Conservation (phyloP, 83 land plant genomes). For the Thuja plicata region DNA sequence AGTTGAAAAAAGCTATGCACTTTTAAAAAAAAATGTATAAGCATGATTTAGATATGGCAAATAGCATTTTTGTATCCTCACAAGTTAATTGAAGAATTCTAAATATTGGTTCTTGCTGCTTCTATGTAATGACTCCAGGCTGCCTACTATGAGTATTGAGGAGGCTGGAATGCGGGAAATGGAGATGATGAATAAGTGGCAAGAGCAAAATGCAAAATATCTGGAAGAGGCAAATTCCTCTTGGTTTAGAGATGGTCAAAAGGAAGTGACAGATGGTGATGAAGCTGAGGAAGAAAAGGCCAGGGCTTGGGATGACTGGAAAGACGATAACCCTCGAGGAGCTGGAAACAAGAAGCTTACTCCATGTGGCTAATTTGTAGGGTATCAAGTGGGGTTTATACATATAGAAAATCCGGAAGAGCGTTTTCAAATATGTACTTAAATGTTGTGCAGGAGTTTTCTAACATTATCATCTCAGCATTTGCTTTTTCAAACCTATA, state of each 20-base stretch:
- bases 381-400: neutral
- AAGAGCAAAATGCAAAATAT: constrained; percentile 63
- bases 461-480: neutral
- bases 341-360: constrained; percentile 97
- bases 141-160: constrained; percentile 99
- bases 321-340: constrained; percentile 97
- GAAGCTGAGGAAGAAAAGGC: constrained; percentile 88
- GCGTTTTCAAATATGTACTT: neutral
- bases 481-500: neutral
- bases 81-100: neutral
- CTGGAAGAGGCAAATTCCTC: constrained; percentile 89
- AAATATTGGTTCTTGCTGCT: neutral
- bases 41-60: neutral
- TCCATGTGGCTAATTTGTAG: constrained; percentile 69
- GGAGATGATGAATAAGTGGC: constrained; percentile 96
- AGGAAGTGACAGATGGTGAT: constrained; percentile 69
- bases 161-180: constrained; percentile 96
- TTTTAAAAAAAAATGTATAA: neutral
- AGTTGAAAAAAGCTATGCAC: neutral
- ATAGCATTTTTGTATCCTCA: neutral
- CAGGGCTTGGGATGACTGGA: constrained; percentile 99
- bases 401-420: neutral
- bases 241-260: constrained; percentile 71
- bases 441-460: neutral
- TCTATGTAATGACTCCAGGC: constrained; percentile 24